Conservation (phyloP, 176 grass and related monocot species). For the Cenchrus purpureus region DNA sequence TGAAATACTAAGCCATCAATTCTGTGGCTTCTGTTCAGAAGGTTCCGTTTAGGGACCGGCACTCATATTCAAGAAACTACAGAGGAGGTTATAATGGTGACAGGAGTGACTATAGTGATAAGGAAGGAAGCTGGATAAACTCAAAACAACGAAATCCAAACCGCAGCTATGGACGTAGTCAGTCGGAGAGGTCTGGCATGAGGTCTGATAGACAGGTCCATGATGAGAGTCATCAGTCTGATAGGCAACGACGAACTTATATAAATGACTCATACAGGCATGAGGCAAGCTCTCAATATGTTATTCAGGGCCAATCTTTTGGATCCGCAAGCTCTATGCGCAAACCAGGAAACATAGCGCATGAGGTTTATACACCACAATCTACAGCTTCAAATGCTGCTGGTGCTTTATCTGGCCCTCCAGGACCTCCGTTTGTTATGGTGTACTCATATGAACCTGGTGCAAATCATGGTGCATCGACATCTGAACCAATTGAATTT, state of each 20-base stretch:
- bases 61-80: conserved; percentile 69
- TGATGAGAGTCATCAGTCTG: conserved; percentile 61
- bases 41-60: conserved; percentile 64
- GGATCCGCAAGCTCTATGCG: conserved; percentile 50
- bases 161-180: conserved; percentile 55
- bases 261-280: conserved; percentile 73
- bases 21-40: conserved; percentile 56
- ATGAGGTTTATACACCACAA: conserved; percentile 62
- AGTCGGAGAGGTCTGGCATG: conserved; percentile 63
- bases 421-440: conserved; percentile 57
- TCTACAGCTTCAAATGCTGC: conserved; percentile 54
- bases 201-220: conserved; percentile 49
- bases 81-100: conserved; percentile 72
- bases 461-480: conserved; percentile 42
- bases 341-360: conserved; percentile 45
- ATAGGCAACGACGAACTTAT: conserved; percentile 67
- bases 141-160: conserved; percentile 63
- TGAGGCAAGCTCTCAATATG: conserved; percentile 54
- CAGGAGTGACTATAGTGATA: conserved; percentile 60
- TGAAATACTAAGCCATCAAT: conserved; percentile 41
- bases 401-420: conserved; percentile 28
- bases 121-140: conserved; percentile 75
- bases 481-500: conserved; percentile 68
- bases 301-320: conserved; percentile 44
- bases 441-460: conserved; percentile 59